A percentile compares a stretch with the other conserved stretches of the same genome.
Conservation (phyloP, 2,329 filamentous ascomycete species). For the Aspergillus neoniger region DNA sequence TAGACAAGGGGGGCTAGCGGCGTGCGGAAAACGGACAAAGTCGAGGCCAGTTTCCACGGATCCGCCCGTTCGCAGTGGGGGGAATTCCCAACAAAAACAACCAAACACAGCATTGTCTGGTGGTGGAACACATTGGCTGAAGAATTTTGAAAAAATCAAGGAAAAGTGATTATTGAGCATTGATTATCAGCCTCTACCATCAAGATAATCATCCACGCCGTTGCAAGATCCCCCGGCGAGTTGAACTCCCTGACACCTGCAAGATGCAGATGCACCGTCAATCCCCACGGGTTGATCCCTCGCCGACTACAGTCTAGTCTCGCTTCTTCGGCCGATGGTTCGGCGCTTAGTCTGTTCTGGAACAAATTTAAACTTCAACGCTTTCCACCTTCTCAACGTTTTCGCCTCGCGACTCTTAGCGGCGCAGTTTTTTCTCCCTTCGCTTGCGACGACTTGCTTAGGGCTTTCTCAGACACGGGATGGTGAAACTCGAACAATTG, state of each 20-base stretch:
- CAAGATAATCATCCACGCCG: neutral
- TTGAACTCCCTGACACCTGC: too few species aligned
- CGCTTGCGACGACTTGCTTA: neutral
- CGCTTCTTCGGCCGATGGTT: neutral
- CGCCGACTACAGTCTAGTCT: neutral
- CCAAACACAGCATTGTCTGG: neutral
- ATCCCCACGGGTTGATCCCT: neutral
- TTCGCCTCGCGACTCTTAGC: neutral
- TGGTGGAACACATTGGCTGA: neutral
- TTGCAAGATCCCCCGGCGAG: too few species aligned
- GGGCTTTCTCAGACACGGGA: conserved; percentile 1
- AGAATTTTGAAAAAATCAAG: neutral
- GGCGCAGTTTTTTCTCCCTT: neutral
- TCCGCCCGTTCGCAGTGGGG: conserved; percentile 1
- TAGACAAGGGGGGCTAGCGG: neutral
- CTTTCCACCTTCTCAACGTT: conserved; percentile 6
- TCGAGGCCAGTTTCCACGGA: conserved; percentile 1
- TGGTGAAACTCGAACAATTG: neutral
- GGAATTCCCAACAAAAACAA: conserved; percentile 1
- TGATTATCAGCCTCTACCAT: neutral
- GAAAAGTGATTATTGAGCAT: neutral
- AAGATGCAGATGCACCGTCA: neutral
- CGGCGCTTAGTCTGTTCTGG: neutral
- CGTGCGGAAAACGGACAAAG: neutral
- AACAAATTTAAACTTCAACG: conserved; percentile 6